These are phyloP conservation scores for Candida glucosophila DNA, from an alignment of 1,139 yeast species.

Conservation along the genomic window DNA sequence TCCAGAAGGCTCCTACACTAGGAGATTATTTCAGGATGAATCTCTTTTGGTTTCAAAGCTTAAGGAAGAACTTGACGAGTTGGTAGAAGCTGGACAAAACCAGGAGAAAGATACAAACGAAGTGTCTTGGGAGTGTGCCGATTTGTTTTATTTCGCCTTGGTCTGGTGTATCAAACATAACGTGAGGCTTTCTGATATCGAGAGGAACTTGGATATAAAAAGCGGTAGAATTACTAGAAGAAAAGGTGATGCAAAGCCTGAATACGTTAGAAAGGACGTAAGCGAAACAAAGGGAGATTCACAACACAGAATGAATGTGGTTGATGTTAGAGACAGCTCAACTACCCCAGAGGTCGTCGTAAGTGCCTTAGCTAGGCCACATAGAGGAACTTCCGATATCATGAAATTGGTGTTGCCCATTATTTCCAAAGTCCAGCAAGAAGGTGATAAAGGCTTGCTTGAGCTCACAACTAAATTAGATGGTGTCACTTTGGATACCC, in stretches of 20 bases:
- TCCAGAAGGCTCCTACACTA: constrained; percentile 89
- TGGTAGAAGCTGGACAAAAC: constrained; percentile 65
- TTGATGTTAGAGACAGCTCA: constrained; percentile 37
- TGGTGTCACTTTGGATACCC: constrained; percentile 61
- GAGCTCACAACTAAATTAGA: constrained; percentile 89
- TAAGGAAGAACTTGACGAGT: constrained; percentile 93
- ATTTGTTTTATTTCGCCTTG: constrained; percentile 81
- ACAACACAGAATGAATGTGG: constrained; percentile 53
- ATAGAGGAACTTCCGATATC: constrained; percentile 82
- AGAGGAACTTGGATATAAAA: constrained; percentile 75
- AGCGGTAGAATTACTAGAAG: constrained; percentile 83
- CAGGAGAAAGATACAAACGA: constrained; percentile 39
- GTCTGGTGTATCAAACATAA: constrained; percentile 80
- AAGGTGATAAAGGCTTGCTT: constrained; percentile 80
- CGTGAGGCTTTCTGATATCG: constrained; percentile 73
- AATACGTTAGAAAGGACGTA: constrained; percentile 33
- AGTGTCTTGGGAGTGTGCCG: constrained; percentile 97
- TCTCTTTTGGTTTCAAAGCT: constrained; percentile 74
- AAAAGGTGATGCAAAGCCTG: constrained; percentile 91
- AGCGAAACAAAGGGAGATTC: constrained; percentile 10
- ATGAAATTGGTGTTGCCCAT: constrained; percentile 91
- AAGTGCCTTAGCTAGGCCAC: constrained; percentile 74
- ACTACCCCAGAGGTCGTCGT: constrained; percentile 35
- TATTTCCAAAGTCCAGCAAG: constrained; percentile 60
- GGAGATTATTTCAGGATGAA: constrained; percentile 74